Base-by-base conservation (phyloP, 1,284 basidiomycete genomes). In the Apiotrichum montevideense region DNA sequence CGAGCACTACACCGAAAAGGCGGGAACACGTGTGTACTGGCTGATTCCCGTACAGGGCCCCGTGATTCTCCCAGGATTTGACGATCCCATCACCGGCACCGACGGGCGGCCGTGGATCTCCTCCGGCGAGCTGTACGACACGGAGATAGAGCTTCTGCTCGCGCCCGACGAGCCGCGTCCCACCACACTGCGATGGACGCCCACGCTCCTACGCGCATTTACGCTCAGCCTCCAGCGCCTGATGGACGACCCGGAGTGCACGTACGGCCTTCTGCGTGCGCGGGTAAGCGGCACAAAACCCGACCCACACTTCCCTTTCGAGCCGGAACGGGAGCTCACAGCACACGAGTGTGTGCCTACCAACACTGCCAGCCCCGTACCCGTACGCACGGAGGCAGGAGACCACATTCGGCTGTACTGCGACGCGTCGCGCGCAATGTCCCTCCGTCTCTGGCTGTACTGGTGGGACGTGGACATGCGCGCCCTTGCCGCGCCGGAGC, bases 381-480 rank as follows among this genome's bases (percentile, higher is more conserved):
- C 58, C 3, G 49, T 45, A 14, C 57, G 66, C 34, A 55, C 62
- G 7, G 73, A 75, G 56, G 54, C 56, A 1, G 71, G 71, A 14
- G 72, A 73, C 60, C 72, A 75, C 57, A 54, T 75, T 5, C 57
- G 71, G 34, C 50, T 75, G 10, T 73, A 71, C 61, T 63, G 62
- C 56, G 65, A 71, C 52, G 63, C 64, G 3, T 56, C 53, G n/a
- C 46, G 57, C 33, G 68, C 69, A 0, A 54, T 75, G 46, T 51
- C 53, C 5, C 52, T 75, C 2, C 63, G 73, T n/a, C 68, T 62
- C 1, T 70, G 70, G 67, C 58, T 75, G 8, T 55, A 68, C 46
- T 59, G 54, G 44, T 21, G 43, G 13, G 40, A 46, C 37, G 29
- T 13, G 32, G 40, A 42, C 11, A 35, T 5, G 15, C 40, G 44